Percentiles rank a stretch among this genome's conserved stretches.
Evolutionary conservation across 2,329 filamentous ascomycete species (phyloP).

Genomic region (Ophiocordyceps robertsii): DNA sequence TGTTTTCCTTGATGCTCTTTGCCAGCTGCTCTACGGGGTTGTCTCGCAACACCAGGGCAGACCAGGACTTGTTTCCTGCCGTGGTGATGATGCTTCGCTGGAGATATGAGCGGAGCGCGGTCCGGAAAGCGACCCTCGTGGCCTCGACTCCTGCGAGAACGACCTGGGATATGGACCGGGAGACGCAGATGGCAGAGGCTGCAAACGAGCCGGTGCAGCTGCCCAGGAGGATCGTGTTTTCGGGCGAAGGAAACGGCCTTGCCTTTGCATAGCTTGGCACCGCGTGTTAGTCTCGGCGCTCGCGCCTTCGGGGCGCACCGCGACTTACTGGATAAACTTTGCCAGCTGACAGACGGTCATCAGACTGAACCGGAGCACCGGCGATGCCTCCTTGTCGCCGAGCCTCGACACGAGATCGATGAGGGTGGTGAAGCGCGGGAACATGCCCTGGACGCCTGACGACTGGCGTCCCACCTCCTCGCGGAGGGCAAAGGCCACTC

Average conservation of each 20-base stretch:
- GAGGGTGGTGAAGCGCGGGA: constrained; percentile 14
- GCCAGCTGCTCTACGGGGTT: constrained; percentile 4
- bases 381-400: constrained; percentile 7
- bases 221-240: constrained; percentile 9
- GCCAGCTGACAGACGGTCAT: constrained; percentile 10
- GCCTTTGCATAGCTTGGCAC: constrained; percentile 4
- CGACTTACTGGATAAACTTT: constrained; percentile 12
- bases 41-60: constrained; percentile 5
- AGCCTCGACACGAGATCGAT: constrained; percentile 11
- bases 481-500: constrained; percentile 8
- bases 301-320: not conserved
- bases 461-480: constrained; percentile 9
- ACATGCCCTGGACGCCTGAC: constrained; percentile 6
- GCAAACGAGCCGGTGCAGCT: constrained; percentile 13
- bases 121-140: constrained; percentile 7
- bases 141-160: constrained; percentile 8
- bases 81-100: constrained; percentile 3
- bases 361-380: constrained; percentile 10
- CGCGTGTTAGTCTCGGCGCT: not conserved
- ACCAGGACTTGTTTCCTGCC: constrained; percentile 6
- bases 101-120: constrained; percentile 8
- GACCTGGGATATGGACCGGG: constrained; percentile 10
- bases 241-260: constrained; percentile 7
- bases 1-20: not conserved
- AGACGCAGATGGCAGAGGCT: constrained; percentile 11